Evolutionary conservation across 2,329 filamentous ascomycete genomes (phyloP).

Genomic region (Xylariaceae sp.): DNA sequence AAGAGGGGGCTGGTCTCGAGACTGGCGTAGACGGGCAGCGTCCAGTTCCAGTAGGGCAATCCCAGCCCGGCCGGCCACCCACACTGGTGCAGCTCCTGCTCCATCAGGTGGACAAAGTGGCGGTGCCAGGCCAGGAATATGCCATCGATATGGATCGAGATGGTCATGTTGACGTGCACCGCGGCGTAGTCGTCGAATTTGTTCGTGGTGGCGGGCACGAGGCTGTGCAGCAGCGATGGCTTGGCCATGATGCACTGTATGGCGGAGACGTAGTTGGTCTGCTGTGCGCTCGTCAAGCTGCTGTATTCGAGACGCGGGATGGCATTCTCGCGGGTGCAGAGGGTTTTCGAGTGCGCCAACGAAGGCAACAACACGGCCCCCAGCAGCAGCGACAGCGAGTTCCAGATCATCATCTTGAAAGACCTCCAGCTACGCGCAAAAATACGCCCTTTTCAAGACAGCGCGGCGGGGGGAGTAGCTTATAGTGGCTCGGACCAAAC

Average conservation of each 20-base stretch:
- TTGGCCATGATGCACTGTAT: constrained; percentile 15
- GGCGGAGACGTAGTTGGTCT: constrained; percentile 13
- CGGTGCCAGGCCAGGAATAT: constrained; percentile 19
- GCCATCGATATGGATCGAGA: constrained; percentile 15
- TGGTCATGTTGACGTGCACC: constrained; percentile 16
- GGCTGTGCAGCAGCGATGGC: constrained; percentile 7
- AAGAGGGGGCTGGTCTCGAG: constrained; percentile 36
- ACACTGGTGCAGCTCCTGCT: constrained; percentile 13
- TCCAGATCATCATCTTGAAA: too few relatives aligned
- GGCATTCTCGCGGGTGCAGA: too few relatives aligned
- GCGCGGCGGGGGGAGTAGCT: too few relatives aligned
- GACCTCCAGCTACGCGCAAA: too few relatives aligned
- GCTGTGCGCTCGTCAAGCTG: too few relatives aligned
- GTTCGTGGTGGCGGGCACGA: constrained; percentile 14
- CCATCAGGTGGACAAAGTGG: constrained; percentile 14
- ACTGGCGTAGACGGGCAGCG: constrained; percentile 25
- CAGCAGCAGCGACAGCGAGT: too few relatives aligned
- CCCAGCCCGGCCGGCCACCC: background rate
- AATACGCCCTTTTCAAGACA: too few relatives aligned
- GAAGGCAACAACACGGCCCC: too few relatives aligned
- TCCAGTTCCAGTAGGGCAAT: constrained; percentile 37
- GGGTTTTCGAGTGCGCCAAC: too few relatives aligned
- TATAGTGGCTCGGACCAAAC: too few relatives aligned
- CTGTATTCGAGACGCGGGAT: too few relatives aligned
- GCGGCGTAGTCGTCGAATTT: constrained; percentile 23